phyloP scores from a whole-genome alignment of 768 basidiomycete genomes.

The Exidia glandulosa region DNA sequence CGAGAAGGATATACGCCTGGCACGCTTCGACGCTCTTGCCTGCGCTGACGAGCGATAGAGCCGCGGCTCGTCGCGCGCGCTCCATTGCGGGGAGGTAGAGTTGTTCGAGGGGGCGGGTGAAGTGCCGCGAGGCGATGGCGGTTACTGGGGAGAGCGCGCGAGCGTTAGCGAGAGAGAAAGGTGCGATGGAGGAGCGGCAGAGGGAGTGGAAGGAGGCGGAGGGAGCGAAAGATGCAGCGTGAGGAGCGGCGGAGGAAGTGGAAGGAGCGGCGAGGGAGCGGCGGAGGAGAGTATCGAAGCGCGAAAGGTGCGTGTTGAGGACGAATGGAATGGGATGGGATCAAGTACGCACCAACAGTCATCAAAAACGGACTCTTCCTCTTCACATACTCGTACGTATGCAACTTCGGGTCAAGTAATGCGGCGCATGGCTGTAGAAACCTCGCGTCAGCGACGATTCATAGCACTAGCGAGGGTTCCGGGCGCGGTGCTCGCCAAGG shows the following conservation, averaged over 20 bases:
- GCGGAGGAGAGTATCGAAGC: too few species aligned
- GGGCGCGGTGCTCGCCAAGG: too few species aligned
- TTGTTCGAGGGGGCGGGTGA: background rate
- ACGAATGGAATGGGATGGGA: too few species aligned
- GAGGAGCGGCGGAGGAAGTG: too few species aligned
- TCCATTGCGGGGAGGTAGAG: constrained; percentile 5
- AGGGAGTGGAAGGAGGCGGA: too few species aligned
- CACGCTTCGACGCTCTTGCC: constrained; percentile 6
- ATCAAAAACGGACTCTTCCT: background rate
- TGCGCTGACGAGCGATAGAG: background rate
- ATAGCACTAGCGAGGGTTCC: too few species aligned
- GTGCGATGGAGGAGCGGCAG: too few species aligned
- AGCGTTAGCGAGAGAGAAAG: too few species aligned
- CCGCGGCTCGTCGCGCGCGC: constrained; percentile 2
- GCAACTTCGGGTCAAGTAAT: background rate
- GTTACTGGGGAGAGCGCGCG: constrained; percentile 6
- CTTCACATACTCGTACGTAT: background rate
- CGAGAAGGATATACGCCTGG: constrained; percentile 7
- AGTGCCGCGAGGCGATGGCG: constrained; percentile 4
- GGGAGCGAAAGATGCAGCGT: too few species aligned
- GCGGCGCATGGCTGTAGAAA: background rate
- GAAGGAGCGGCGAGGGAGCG: too few species aligned
- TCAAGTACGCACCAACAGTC: background rate
- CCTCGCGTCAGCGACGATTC: too few species aligned
- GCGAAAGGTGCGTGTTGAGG: too few species aligned